Percentiles rank a stretch among this genome's conserved stretches.
phyloP scores from a whole-genome alignment of 192 early-diverging fungal genomes.

The Coemansia sp. region DNA sequence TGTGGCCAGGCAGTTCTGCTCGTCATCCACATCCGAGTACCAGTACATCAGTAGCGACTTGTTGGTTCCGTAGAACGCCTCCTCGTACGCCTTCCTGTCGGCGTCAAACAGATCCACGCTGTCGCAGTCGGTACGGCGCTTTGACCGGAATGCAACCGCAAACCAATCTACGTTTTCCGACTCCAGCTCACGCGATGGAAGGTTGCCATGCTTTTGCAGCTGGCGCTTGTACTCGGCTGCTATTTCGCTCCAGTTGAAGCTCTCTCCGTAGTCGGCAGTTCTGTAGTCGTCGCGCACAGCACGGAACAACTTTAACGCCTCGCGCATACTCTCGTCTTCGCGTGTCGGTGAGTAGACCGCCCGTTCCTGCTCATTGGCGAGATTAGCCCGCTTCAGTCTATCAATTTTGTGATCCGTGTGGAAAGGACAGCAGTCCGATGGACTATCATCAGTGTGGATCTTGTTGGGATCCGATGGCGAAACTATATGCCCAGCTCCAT shows the following conservation, averaged over 20 bases:
- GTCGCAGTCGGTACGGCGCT: conserved; percentile 36
- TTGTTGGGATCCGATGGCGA: not conserved
- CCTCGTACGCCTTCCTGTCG: conserved; percentile 38
- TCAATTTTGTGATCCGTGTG: not conserved
- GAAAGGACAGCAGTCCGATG: not conserved
- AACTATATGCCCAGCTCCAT: not conserved
- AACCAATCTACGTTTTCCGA: conserved; percentile 21
- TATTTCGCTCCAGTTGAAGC: conserved; percentile 46
- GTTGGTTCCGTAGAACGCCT: conserved; percentile 33
- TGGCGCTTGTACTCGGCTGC: conserved; percentile 14
- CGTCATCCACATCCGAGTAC: conserved; percentile 40
- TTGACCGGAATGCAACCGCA: conserved; percentile 48
- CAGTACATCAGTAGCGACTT: conserved; percentile 44
- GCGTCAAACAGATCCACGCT: conserved; percentile 42
- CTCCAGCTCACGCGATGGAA: conserved; percentile 1
- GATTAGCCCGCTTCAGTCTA: not conserved
- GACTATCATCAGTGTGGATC: not conserved
- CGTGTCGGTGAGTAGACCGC: conserved; percentile 21
- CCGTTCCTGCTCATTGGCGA: not conserved
- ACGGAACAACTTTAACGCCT: conserved; percentile 24
- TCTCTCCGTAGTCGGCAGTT: conserved; percentile 25
- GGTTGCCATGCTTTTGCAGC: not conserved
- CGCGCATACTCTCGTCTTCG: conserved; percentile 43
- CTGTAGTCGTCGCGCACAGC: conserved; percentile 29
- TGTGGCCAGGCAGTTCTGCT: conserved; percentile 45